phyloP scores from a whole-genome alignment of 2,329 filamentous ascomycete genomes.

The Furcasterigmium furcatum region DNA sequence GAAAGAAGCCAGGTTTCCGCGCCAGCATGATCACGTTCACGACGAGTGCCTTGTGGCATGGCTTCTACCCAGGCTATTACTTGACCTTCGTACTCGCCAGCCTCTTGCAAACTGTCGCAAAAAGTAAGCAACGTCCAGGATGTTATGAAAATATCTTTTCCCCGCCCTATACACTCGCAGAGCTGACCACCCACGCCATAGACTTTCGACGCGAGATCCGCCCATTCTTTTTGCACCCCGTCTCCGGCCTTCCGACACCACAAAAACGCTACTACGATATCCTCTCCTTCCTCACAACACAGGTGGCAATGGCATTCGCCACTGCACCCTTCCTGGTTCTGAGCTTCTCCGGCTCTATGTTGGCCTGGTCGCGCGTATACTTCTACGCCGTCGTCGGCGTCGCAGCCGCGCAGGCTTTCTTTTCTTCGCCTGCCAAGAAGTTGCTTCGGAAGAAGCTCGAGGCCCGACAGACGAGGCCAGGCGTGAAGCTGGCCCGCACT shows the following conservation, averaged over 20 bases:
- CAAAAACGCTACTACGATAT: constrained; percentile 86
- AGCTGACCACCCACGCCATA: constrained; percentile 28
- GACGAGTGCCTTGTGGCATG: constrained; percentile 96
- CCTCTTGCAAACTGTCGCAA: constrained; percentile 88
- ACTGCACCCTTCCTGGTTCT: constrained; percentile 85
- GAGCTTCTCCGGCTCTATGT: constrained; percentile 64
- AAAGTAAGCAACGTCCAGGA: constrained; percentile 64
- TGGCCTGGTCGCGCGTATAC: constrained; percentile 81
- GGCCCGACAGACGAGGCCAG: constrained; percentile 46
- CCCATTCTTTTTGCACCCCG: constrained; percentile 85
- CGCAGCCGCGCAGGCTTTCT: constrained; percentile 64
- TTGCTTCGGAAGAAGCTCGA: constrained; percentile 56
- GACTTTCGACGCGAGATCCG: constrained; percentile 87
- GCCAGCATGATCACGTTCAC: constrained; percentile 91
- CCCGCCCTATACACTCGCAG: no score
- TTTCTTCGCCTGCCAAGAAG: constrained; percentile 73
- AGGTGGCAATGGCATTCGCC: constrained; percentile 79
- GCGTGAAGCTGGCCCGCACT: constrained; percentile 42
- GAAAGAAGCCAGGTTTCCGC: constrained; percentile 93
- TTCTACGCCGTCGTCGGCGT: constrained; percentile 79
- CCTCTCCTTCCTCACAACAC: constrained; percentile 70
- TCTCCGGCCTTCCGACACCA: constrained; percentile 64
- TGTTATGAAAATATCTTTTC: no score
- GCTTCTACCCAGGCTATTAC: constrained; percentile 97
- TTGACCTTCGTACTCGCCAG: constrained; percentile 85